Percentiles rank a stretch among this genome's conserved stretches.
phyloP scores from a whole-genome alignment of 2,329 filamentous ascomycete genomes.

The Aaosphaeria pasadenensis region DNA sequence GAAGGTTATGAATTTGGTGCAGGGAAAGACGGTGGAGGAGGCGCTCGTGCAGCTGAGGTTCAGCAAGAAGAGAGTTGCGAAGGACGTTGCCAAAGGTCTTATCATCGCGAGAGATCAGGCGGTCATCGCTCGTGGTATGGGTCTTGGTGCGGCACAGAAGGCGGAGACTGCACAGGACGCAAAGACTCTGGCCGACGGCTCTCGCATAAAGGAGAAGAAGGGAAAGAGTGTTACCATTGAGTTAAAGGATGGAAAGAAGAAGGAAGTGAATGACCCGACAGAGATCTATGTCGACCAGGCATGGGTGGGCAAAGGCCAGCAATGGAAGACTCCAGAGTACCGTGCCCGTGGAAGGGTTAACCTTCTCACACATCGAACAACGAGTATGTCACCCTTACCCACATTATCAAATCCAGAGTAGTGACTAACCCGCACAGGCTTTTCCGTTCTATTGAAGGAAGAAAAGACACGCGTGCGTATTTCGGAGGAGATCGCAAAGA shows the following conservation, averaged over 20 bases:
- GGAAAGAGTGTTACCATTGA: constrained; percentile 57
- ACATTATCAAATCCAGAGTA: background rate
- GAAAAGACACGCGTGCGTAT: constrained; percentile 84
- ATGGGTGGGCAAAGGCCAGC: constrained; percentile 76
- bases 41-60: constrained; percentile 94
- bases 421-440: constrained; percentile 46
- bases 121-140: constrained; percentile 80
- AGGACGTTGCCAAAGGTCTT: constrained; percentile 75
- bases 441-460: constrained; percentile 85
- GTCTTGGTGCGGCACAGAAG: constrained; percentile 49
- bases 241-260: constrained; percentile 71
- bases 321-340: constrained; percentile 57
- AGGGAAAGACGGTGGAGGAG: constrained; percentile 90
- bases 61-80: constrained; percentile 87
- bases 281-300: constrained; percentile 87
- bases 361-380: constrained; percentile 66
- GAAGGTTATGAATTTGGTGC: constrained; percentile 81
- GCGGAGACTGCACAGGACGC: constrained; percentile 2
- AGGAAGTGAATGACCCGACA: constrained; percentile 71
- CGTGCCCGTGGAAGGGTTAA: constrained; percentile 73
- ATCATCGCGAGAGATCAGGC: constrained; percentile 80
- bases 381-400: constrained; percentile 57
- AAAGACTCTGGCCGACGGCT: constrained; percentile 4
- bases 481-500: constrained; percentile 73
- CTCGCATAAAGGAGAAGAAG: constrained; percentile 8